phyloP scores from a whole-genome alignment of 2,329 filamentous ascomycete genomes.

The Talaromyces verruculosus region DNA sequence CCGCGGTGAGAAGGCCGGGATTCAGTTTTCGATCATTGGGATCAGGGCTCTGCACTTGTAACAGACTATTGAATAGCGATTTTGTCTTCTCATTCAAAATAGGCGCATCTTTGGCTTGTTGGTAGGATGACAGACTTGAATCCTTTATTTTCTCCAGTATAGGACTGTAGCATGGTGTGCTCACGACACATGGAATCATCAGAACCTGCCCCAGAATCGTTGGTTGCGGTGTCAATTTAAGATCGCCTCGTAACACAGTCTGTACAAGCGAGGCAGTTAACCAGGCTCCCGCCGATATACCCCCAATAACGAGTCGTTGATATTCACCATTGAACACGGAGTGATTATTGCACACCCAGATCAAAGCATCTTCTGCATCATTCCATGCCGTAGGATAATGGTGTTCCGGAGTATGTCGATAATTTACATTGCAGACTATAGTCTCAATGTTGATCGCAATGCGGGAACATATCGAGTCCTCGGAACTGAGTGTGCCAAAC shows the following conservation, averaged over 20 bases:
- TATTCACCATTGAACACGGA: background rate
- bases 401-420: slow-evolving; percentile 5
- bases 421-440: background rate
- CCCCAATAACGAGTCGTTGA: background rate
- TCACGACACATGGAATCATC: slow-evolving; percentile 7
- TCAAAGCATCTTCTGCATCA: background rate
- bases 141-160: background rate
- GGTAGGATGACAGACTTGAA: background rate
- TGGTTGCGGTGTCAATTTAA: background rate
- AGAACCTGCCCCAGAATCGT: slow-evolving; percentile 2
- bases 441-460: background rate
- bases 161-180: background rate
- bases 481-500: background rate
- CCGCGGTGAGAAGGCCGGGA: background rate
- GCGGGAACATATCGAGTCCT: background rate
- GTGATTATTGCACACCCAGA: background rate
- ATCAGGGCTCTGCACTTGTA: background rate
- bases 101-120: background rate
- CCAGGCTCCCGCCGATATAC: background rate
- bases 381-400: background rate
- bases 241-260: background rate
- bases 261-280: slow-evolving; percentile 6
- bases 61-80: background rate
- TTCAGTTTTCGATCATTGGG: background rate
- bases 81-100: background rate